A percentile compares a stretch with the other conserved stretches of the same genome.
These are phyloP conservation scores for Phaeosphaeriaceae sp. DNA, from an alignment of 2,329 filamentous ascomycete species.

Conservation along the genomic window DNA sequence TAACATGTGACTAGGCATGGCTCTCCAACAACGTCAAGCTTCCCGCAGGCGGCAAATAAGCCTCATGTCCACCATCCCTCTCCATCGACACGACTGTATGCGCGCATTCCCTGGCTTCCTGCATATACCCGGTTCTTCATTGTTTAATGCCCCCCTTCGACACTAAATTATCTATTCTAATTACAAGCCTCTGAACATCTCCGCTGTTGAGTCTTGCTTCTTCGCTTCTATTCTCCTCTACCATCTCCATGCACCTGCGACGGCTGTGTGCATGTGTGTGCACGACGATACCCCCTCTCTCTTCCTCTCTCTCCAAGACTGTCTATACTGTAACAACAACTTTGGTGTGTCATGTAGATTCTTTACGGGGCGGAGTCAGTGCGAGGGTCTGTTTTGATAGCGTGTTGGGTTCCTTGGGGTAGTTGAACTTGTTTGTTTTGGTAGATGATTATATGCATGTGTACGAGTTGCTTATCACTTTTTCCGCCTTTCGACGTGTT, in stretches of 20 bases:
- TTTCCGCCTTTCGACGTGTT: background rate
- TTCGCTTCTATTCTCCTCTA: conserved; percentile 10
- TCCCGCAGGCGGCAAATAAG: conserved; percentile 47
- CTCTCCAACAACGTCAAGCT: conserved; percentile 61
- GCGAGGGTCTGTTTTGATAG: conserved; percentile 2
- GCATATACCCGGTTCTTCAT: conserved; percentile 48
- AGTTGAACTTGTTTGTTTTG: background rate
- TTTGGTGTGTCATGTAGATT: conserved; percentile 7
- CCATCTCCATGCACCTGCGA: too few species aligned
- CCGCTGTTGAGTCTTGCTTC: conserved; percentile 1
- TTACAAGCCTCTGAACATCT: conserved; percentile 13
- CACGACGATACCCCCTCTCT: background rate
- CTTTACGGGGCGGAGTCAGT: background rate
- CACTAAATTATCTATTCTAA: conserved; percentile 32
- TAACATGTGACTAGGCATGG: conserved; percentile 50
- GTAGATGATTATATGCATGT: conserved; percentile 33
- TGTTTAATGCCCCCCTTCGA: conserved; percentile 29
- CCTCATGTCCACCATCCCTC: conserved; percentile 9
- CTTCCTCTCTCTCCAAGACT: background rate
- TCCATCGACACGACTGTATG: conserved; percentile 46
- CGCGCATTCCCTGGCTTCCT: conserved; percentile 34
- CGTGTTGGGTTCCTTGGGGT: conserved; percentile 3
- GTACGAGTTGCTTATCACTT: conserved; percentile 15
- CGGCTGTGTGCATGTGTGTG: background rate
- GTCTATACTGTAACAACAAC: conserved; percentile 7